Evolutionary conservation across 2,329 filamentous ascomycete species (phyloP).

Genomic region (Bisporella sp.): DNA sequence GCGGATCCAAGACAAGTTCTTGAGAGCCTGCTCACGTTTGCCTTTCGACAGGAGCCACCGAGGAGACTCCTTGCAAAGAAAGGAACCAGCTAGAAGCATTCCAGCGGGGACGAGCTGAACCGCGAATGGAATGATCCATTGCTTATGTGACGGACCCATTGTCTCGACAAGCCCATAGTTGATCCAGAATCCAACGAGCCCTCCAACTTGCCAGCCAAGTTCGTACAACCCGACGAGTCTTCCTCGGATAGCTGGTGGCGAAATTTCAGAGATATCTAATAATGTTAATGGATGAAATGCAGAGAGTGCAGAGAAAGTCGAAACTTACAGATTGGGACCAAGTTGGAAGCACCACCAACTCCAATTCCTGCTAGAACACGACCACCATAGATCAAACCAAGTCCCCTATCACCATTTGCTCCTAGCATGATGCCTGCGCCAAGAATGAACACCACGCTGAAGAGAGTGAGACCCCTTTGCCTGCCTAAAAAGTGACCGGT

Average conservation of each 20-base stretch:
- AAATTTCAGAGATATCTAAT: conserved; percentile 34
- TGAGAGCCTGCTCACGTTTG: conserved; percentile 48
- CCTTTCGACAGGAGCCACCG: conserved; percentile 63
- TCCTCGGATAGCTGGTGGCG: conserved; percentile 35
- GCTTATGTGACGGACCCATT: conserved; percentile 31
- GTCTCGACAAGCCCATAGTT: conserved; percentile 33
- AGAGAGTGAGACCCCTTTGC: conserved; percentile 37
- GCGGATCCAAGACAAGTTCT: conserved; percentile 50
- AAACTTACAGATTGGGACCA: conserved; percentile 34
- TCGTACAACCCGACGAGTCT: conserved; percentile 37
- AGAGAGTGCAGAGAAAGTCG: no score
- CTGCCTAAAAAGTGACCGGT: conserved; percentile 40
- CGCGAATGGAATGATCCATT: conserved; percentile 39
- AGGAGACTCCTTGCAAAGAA: conserved; percentile 35
- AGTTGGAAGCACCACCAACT: conserved; percentile 38
- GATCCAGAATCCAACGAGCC: conserved; percentile 47
- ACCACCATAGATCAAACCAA: conserved; percentile 17
- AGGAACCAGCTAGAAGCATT: conserved; percentile 32
- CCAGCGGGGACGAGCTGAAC: conserved; percentile 18
- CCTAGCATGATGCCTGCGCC: conserved; percentile 14
- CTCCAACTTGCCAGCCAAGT: conserved; percentile 31
- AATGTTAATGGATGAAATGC: no score
- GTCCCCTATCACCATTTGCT: conserved; percentile 4
- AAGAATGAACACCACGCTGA: conserved; percentile 32
- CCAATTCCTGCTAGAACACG: conserved; percentile 27